Conservation (phyloP, 768 basidiomycete species). For the Rickenella mellea region DNA sequence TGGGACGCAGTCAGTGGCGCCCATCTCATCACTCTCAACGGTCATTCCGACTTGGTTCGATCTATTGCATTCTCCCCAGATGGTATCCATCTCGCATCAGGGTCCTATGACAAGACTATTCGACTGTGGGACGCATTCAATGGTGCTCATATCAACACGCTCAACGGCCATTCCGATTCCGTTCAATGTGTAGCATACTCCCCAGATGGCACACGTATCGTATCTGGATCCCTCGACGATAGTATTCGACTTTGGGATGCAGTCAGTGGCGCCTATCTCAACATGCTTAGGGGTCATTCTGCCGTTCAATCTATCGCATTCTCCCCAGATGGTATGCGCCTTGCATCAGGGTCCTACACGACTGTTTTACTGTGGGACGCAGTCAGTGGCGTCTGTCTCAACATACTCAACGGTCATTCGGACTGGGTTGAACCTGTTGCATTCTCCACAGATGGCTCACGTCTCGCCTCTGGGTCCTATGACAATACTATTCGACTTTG, state of each 20-base stretch:
- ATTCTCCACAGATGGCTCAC: slow-evolving; percentile 11
- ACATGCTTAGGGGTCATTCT: not conserved
- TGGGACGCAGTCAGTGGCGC: too few species aligned
- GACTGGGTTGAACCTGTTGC: slow-evolving; percentile 3
- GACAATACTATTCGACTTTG: slow-evolving; percentile 11
- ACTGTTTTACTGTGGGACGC: slow-evolving; percentile 13
- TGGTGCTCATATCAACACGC: slow-evolving; percentile 3
- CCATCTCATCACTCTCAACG: slow-evolving; percentile 3
- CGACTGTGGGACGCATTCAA: slow-evolving; percentile 11
- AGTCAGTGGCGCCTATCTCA: too few species aligned
- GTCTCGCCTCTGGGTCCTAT: slow-evolving; percentile 8
- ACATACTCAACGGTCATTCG: slow-evolving; percentile 7
- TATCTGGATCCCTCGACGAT: too few species aligned
- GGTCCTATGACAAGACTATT: slow-evolving; percentile 7
- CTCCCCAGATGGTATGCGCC: slow-evolving; percentile 10
- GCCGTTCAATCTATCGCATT: slow-evolving; percentile 6
- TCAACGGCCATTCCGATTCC: too few species aligned
- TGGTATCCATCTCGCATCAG: slow-evolving; percentile 9
- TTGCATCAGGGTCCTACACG: slow-evolving; percentile 10
- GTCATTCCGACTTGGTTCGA: slow-evolving; percentile 2
- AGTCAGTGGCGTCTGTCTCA: too few species aligned
- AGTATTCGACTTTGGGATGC: too few species aligned
- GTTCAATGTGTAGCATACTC: too few species aligned
- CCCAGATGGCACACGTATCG: too few species aligned
- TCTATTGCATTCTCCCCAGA: slow-evolving; percentile 13